Evolutionary conservation across 768 basidiomycete genomes (phyloP).

Genomic region (Cyathus striatus): DNA sequence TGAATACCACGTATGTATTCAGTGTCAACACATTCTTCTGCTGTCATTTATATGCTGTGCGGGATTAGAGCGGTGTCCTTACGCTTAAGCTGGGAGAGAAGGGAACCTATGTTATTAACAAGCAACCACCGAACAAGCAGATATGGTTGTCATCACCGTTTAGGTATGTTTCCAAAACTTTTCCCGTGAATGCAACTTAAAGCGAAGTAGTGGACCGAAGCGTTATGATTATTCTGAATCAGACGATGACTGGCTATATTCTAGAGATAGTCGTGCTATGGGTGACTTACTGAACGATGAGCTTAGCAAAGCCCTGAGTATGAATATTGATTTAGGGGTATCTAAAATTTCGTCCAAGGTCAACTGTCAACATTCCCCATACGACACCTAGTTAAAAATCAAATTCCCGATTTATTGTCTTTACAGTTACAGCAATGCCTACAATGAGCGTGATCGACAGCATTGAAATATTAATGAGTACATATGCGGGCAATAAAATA

Average conservation of each 20-base stretch:
- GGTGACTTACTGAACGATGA: slow-evolving; percentile 65
- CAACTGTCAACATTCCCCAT: no score
- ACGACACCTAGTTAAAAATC: no score
- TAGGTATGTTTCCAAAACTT: slow-evolving; percentile 44
- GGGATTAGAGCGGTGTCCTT: slow-evolving; percentile 88
- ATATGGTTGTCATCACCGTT: slow-evolving; percentile 92
- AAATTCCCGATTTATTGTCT: no score
- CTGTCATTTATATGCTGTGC: not conserved
- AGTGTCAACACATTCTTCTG: not conserved
- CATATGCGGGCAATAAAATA: no score
- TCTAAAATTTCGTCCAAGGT: slow-evolving; percentile 13
- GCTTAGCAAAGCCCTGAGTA: slow-evolving; percentile 34
- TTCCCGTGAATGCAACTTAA: not conserved
- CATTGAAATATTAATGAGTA: no score
- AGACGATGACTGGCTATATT: slow-evolving; percentile 69
- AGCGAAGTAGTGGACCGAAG: slow-evolving; percentile 74
- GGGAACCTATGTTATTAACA: slow-evolving; percentile 94
- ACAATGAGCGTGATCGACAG: no score
- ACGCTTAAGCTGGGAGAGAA: slow-evolving; percentile 71
- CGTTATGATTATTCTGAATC: slow-evolving; percentile 73
- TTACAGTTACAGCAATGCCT: no score
- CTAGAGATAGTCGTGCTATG: slow-evolving; percentile 59
- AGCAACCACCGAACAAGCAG: slow-evolving; percentile 96
- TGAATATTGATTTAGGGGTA: slow-evolving; percentile 24
- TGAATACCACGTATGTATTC: slow-evolving; percentile 72